Evolutionary conservation across 1,284 basidiomycete species (phyloP).

Genomic region (Ganoderma meredithae): DNA sequence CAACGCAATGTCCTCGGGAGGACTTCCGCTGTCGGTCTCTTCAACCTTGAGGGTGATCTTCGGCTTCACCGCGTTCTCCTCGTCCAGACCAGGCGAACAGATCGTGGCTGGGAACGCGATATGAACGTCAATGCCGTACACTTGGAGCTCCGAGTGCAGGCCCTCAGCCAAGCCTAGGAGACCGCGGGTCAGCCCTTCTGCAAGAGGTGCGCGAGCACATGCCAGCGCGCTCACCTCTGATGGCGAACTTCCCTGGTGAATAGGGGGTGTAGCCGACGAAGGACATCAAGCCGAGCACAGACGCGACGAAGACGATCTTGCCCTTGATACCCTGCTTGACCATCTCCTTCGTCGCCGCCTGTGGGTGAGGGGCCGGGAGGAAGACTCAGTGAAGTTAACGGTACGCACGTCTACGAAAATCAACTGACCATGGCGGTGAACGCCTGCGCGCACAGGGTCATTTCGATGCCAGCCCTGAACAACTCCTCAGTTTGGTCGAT

Average conservation of each 20-base stretch:
- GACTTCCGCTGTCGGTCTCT: slow-evolving; percentile 73
- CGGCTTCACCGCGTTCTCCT: slow-evolving; percentile 88
- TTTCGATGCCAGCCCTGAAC: slow-evolving; percentile 66
- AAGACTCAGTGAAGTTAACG: neutral
- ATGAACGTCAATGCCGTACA: slow-evolving; percentile 86
- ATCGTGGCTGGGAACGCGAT: slow-evolving; percentile 92
- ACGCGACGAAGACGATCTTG: slow-evolving; percentile 86
- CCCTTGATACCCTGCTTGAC: slow-evolving; percentile 61
- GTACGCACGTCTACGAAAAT: neutral
- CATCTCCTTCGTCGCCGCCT: slow-evolving; percentile 82
- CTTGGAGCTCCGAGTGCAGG: slow-evolving; percentile 81
- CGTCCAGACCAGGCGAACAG: slow-evolving; percentile 79
- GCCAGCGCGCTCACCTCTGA: slow-evolving; percentile 67
- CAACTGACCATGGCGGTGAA: slow-evolving; percentile 72
- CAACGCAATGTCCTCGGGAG: slow-evolving; percentile 72
- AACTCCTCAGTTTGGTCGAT: slow-evolving; percentile 70
- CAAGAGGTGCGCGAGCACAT: neutral
- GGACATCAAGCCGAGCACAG: slow-evolving; percentile 81
- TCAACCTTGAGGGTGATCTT: slow-evolving; percentile 84
- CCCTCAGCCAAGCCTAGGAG: slow-evolving; percentile 83
- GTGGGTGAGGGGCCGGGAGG: slow-evolving; percentile 2
- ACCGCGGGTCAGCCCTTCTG: neutral
- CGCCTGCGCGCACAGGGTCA: slow-evolving; percentile 76
- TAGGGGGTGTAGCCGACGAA: slow-evolving; percentile 90
- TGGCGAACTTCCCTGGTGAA: slow-evolving; percentile 79